Conservation (phyloP, 2,329 filamentous ascomycete species). For the Colletotrichum liaoningense region DNA sequence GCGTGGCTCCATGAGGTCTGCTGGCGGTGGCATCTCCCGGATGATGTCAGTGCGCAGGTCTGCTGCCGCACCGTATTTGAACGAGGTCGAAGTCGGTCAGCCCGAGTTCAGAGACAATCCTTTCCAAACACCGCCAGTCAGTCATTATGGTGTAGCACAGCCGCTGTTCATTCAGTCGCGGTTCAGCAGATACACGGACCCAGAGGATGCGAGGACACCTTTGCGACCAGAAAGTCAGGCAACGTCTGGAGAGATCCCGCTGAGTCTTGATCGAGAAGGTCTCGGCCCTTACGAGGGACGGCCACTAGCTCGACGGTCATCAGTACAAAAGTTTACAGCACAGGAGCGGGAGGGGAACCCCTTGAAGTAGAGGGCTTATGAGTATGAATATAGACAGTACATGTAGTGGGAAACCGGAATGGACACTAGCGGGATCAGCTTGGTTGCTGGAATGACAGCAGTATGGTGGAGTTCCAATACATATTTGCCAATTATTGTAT, state of each 20-base stretch:
- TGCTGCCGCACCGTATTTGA: constrained; percentile 6
- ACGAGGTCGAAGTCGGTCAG: constrained; percentile 2
- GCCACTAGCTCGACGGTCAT: neutral
- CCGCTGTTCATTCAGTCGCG: constrained; percentile 27
- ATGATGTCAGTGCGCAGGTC: constrained; percentile 22
- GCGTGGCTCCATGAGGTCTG: constrained; percentile 19
- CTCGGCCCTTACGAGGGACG: constrained; percentile 11
- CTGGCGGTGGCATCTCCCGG: constrained; percentile 9
- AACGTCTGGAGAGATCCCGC: constrained; percentile 27
- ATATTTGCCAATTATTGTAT: neutral
- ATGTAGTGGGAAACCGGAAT: neutral
- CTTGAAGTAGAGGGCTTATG: constrained; percentile 16
- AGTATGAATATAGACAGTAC: neutral
- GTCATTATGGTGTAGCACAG: constrained; percentile 20
- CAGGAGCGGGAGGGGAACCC: constrained; percentile 14
- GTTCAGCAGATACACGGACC: constrained; percentile 28
- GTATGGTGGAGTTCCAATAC: neutral
- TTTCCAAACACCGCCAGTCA: neutral
- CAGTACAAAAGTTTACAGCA: constrained; percentile 22
- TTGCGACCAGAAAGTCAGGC: constrained; percentile 24
- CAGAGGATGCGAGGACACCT: neutral
- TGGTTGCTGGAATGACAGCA: neutral
- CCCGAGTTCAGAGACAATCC: constrained; percentile 10
- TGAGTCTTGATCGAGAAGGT: constrained; percentile 21
- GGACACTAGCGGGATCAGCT: neutral